Evolutionary conservation across 2,329 filamentous ascomycete species (phyloP).

Genomic region (Cladosporium oxysporum): DNA sequence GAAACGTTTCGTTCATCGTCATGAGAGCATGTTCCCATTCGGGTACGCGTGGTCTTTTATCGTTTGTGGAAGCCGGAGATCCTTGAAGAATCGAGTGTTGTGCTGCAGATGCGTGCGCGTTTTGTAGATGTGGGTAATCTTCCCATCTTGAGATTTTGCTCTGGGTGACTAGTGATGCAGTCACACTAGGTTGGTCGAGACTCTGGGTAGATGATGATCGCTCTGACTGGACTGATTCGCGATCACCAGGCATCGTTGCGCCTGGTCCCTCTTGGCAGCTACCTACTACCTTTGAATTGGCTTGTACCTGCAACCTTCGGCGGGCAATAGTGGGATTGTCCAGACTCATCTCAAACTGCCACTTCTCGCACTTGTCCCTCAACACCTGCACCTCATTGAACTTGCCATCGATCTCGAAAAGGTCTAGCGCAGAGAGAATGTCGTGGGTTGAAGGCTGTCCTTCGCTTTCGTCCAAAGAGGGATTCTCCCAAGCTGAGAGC

Average conservation of each 20-base stretch:
- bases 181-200: constrained; percentile 31
- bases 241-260: constrained; percentile 28
- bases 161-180: constrained; percentile 29
- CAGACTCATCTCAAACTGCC: constrained; percentile 58
- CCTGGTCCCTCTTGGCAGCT: constrained; percentile 42
- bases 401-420: constrained; percentile 55
- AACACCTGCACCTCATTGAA: constrained; percentile 50
- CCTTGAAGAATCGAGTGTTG: constrained; percentile 31
- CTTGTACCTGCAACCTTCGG: constrained; percentile 52
- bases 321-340: constrained; percentile 54
- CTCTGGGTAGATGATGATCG: constrained; percentile 32
- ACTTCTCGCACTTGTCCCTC: constrained; percentile 57
- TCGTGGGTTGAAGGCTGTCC: constrained; percentile 65
- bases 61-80: constrained; percentile 26
- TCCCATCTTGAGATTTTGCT: constrained; percentile 29
- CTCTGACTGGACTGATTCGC: constrained; percentile 38
- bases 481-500: constrained; percentile 58
- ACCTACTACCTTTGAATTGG: constrained; percentile 60
- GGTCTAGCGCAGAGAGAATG: constrained; percentile 60
- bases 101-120: not conserved
- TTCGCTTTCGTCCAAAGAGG: constrained; percentile 53
- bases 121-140: not conserved
- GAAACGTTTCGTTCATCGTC: constrained; percentile 24
- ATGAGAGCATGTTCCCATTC: constrained; percentile 29
- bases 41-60: constrained; percentile 34